A percentile compares a stretch with the other conserved stretches of the same genome.
These are phyloP conservation scores for Aspergillus sp. DNA, from an alignment of 2,329 filamentous ascomycete genomes.

Conservation along the genomic window DNA sequence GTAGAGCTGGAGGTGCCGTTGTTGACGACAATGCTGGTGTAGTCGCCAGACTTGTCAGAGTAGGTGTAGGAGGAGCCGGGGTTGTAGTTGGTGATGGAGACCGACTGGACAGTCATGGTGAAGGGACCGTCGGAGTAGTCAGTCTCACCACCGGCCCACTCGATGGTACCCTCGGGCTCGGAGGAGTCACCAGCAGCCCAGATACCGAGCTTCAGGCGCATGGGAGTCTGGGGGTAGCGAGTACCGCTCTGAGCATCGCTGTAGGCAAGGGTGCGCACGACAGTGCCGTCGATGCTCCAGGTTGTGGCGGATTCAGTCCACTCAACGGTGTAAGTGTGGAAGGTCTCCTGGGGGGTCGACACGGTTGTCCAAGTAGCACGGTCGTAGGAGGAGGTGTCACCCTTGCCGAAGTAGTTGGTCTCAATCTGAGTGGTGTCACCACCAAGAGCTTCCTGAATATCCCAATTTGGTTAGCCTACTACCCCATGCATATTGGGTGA, in stretches of 20 bases:
- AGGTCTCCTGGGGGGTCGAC: slow-evolving; percentile 55
- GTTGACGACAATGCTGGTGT: slow-evolving; percentile 61
- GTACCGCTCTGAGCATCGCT: slow-evolving; percentile 59
- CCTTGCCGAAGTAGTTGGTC: slow-evolving; percentile 97
- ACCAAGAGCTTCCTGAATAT: slow-evolving; percentile 40
- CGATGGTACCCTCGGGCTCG: slow-evolving; percentile 54
- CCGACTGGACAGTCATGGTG: slow-evolving; percentile 71
- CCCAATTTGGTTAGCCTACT: slow-evolving; percentile 52
- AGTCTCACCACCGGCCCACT: slow-evolving; percentile 71
- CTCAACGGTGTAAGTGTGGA: slow-evolving; percentile 57
- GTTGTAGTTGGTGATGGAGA: slow-evolving; percentile 58
- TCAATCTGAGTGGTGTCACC: slow-evolving; percentile 53
- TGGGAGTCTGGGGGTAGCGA: slow-evolving; percentile 72
- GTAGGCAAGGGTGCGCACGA: slow-evolving; percentile 64
- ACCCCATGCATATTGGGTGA: slow-evolving; percentile 33
- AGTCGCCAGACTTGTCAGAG: slow-evolving; percentile 62
- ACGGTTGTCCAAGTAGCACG: slow-evolving; percentile 76
- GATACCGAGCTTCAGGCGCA: slow-evolving; percentile 69
- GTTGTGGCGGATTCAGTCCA: slow-evolving; percentile 66
- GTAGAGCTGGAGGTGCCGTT: slow-evolving; percentile 18
- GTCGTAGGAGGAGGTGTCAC: slow-evolving; percentile 75
- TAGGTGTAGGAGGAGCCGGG: slow-evolving; percentile 52
- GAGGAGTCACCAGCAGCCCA: slow-evolving; percentile 64
- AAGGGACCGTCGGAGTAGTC: slow-evolving; percentile 68
- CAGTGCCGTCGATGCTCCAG: slow-evolving; percentile 65